A percentile compares a stretch with the other conserved stretches of the same genome.
These are phyloP conservation scores for Pezicula radicicola DNA, from an alignment of 2,329 filamentous ascomycete species.

Conservation along the genomic window DNA sequence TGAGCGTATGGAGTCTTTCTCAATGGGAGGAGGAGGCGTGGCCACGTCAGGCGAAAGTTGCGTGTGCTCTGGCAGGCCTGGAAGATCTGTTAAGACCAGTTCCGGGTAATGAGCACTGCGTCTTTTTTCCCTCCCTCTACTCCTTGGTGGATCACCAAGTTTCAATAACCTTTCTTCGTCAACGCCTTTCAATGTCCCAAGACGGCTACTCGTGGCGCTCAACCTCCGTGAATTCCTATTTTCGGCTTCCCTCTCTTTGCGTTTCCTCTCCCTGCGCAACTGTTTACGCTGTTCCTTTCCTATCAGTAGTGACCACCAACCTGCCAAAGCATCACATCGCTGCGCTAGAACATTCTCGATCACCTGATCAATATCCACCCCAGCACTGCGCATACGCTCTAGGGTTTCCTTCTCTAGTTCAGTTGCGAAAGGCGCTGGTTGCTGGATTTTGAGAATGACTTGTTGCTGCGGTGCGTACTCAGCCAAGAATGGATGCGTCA, in stretches of 20 bases:
- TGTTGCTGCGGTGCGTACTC: constrained; percentile 88
- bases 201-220: constrained; percentile 83
- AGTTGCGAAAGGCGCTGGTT: constrained; percentile 80
- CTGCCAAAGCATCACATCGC: constrained; percentile 83
- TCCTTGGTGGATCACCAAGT: constrained; percentile 55
- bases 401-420: constrained; percentile 85
- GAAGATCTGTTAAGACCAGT: constrained; percentile 69
- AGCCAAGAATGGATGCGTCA: constrained; percentile 81
- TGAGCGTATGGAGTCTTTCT: constrained; percentile 75
- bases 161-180: constrained; percentile 64
- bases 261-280: constrained; percentile 72
- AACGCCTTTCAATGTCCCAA: constrained; percentile 76
- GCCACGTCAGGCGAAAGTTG: constrained; percentile 27
- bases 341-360: constrained; percentile 92
- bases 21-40: constrained; percentile 66
- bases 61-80: constrained; percentile 65
- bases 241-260: constrained; percentile 81
- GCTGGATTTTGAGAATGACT: constrained; percentile 79
- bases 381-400: constrained; percentile 88
- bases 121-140: constrained; percentile 74
- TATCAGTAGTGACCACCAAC: constrained; percentile 93
- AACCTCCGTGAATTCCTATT: constrained; percentile 75
- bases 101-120: constrained; percentile 66
- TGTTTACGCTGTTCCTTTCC: constrained; percentile 95
- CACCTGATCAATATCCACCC: constrained; percentile 89